Conservation (phyloP, 148 eudicot genomes). For the Spergularia marina region DNA sequence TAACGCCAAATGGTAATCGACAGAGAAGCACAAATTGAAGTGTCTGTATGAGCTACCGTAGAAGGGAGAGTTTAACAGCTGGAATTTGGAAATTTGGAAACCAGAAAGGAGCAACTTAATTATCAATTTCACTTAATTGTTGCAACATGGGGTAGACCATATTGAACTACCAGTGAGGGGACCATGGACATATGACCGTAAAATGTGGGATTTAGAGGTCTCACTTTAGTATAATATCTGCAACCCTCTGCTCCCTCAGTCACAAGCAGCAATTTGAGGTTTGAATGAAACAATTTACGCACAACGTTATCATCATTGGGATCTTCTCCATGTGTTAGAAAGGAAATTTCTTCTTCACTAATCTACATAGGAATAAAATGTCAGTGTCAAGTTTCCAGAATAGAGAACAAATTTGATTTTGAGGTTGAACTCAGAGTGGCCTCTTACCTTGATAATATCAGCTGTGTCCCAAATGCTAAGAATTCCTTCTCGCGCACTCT, state of each 20-base stretch:
- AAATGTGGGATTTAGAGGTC: constrained; percentile 9
- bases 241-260: constrained; percentile 60
- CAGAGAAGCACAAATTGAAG: no score
- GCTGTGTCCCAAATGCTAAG: constrained; percentile 94
- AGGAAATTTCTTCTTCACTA: constrained; percentile 90
- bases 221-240: constrained; percentile 92
- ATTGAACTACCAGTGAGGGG: no score
- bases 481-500: constrained; percentile 89
- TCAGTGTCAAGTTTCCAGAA: constrained; percentile 14
- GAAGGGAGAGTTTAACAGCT: no score
- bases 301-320: constrained; percentile 91
- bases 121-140: no score
- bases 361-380: constrained; percentile 44
- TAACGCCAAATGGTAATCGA: not conserved
- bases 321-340: constrained; percentile 88
- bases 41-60: no score
- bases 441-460: constrained; percentile 82
- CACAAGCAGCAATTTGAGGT: constrained; percentile 56
- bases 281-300: constrained; percentile 81
- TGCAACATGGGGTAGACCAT: no score
- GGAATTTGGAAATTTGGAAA: no score
- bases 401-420: not conserved
- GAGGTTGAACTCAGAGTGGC: not conserved
- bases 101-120: no score
- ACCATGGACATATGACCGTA: no score